A percentile compares a stretch with the other conserved stretches of the same genome.
Evolutionary conservation across 1,284 basidiomycete species (phyloP).

Genomic region (Retiboletus flavoniger): DNA sequence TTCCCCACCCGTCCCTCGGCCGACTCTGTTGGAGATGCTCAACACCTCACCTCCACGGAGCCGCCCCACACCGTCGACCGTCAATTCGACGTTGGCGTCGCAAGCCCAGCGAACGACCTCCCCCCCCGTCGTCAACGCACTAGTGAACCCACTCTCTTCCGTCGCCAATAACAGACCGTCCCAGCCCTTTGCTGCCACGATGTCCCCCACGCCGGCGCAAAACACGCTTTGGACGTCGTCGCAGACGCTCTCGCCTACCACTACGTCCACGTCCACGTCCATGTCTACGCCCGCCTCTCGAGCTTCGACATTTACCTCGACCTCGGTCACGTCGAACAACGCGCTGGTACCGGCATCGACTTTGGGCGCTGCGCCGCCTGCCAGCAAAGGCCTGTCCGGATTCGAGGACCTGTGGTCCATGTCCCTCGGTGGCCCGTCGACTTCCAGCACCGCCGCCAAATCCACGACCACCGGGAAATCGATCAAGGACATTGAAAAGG

Average conservation of each 20-base stretch:
- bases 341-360: no score
- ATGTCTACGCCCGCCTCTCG: constrained; percentile 11
- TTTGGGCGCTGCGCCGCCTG: constrained; percentile 24
- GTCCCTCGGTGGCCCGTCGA: constrained; percentile 58
- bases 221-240: constrained; percentile 25
- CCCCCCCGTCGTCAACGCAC: constrained; percentile 11
- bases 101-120: constrained; percentile 16
- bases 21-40: constrained; percentile 56
- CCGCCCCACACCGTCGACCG: constrained; percentile 20
- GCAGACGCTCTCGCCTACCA: constrained; percentile 27
- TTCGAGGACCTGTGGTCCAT: constrained; percentile 94
- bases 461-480: constrained; percentile 55
- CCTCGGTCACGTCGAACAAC: constrained; percentile 13
- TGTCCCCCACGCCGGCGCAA: constrained; percentile 25
- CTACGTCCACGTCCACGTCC: background rate
- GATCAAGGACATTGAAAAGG: constrained; percentile 84
- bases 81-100: constrained; percentile 15
- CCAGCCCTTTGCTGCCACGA: constrained; percentile 14
- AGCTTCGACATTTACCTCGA: constrained; percentile 4
- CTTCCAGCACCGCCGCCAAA: constrained; percentile 27
- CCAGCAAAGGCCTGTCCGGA: constrained; percentile 40
- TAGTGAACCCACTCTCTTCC: constrained; percentile 19
- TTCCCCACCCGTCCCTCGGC: constrained; percentile 38
- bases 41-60: constrained; percentile 33
- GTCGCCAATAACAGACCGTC: constrained; percentile 19